These are phyloP conservation scores for Albugo candida DNA, from an alignment of 352 stramenopile genomes.

Conservation along the genomic window DNA sequence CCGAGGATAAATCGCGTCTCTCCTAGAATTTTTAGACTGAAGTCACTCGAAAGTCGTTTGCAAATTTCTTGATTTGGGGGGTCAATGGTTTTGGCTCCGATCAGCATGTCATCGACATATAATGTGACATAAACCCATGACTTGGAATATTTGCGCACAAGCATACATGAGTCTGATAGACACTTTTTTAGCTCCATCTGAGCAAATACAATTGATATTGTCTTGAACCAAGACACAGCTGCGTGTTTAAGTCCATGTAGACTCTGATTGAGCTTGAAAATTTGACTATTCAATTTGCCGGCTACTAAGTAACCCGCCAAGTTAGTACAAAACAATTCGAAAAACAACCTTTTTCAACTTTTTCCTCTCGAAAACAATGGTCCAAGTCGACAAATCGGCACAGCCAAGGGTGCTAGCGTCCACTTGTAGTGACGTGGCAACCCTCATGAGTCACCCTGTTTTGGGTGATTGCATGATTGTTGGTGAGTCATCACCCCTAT, in stretches of 20 bases:
- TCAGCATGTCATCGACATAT: conserved; percentile 10
- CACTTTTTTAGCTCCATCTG: conserved; percentile 5
- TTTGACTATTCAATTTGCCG: too few species aligned
- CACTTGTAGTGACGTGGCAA: too few species aligned
- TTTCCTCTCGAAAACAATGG: too few species aligned
- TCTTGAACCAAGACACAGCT: conserved; percentile 11
- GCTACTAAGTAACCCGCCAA: too few species aligned
- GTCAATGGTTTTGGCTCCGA: conserved; percentile 3
- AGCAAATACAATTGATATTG: conserved; percentile 6
- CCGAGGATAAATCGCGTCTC: conserved; percentile 8
- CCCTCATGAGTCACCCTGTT: too few species aligned
- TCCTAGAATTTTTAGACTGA: conserved; percentile 11
- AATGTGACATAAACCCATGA: conserved; percentile 4
- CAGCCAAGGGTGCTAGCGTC: too few species aligned
- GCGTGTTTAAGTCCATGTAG: conserved; percentile 11
- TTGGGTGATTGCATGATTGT: too few species aligned
- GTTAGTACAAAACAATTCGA: too few species aligned
- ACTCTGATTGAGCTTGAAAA: conserved; percentile 6
- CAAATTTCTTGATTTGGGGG: conserved; percentile 4
- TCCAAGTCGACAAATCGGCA: too few species aligned
- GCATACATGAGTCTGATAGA: conserved; percentile 8
- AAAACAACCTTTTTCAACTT: too few species aligned
- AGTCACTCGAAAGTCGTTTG: conserved; percentile 1
- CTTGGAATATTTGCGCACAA: conserved; percentile 4
- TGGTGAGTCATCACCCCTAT: too few species aligned